These are phyloP conservation scores for Fusarium sp. DNA, from an alignment of 2,329 filamentous ascomycete genomes.

Conservation along the genomic window DNA sequence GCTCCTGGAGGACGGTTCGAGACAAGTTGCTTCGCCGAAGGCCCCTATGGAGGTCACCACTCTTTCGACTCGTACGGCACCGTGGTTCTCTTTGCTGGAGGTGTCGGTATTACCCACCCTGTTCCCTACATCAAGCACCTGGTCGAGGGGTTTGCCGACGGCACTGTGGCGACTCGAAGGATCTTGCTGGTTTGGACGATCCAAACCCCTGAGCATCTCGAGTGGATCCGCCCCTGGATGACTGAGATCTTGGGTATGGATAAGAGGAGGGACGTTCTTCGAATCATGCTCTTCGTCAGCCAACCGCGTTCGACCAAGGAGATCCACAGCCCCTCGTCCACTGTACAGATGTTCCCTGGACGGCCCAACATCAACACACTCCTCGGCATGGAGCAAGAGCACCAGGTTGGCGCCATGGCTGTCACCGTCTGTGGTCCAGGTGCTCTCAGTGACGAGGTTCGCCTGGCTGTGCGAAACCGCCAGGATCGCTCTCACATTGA, in stretches of 20 bases:
- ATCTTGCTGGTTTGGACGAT: constrained; percentile 85
- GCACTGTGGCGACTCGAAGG: constrained; percentile 79
- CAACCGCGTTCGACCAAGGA: constrained; percentile 83
- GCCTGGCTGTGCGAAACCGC: constrained; percentile 74
- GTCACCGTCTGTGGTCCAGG: constrained; percentile 83
- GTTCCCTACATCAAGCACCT: constrained; percentile 82
- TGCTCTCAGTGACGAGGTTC: constrained; percentile 80
- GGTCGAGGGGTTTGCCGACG: constrained; percentile 76
- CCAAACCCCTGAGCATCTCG: constrained; percentile 83
- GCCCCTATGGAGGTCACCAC: constrained; percentile 82
- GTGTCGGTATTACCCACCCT: constrained; percentile 85
- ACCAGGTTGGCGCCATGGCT: constrained; percentile 80
- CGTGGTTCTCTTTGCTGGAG: constrained; percentile 83
- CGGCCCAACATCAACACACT: constrained; percentile 81
- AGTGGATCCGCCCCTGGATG: constrained; percentile 90
- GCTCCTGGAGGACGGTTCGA: constrained; percentile 72
- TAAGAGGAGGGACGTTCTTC: constrained; percentile 78
- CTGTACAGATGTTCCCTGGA: constrained; percentile 88
- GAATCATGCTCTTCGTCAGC: constrained; percentile 84
- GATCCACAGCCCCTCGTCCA: constrained; percentile 82
- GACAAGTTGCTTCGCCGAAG: constrained; percentile 79
- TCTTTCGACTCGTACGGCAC: constrained; percentile 82
- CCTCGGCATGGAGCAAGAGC: constrained; percentile 80
- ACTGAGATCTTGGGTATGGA: constrained; percentile 84
- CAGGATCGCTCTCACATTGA: constrained; percentile 78